Conservation (phyloP, 2,329 filamentous ascomycete species). For the Fusarium illudens region DNA sequence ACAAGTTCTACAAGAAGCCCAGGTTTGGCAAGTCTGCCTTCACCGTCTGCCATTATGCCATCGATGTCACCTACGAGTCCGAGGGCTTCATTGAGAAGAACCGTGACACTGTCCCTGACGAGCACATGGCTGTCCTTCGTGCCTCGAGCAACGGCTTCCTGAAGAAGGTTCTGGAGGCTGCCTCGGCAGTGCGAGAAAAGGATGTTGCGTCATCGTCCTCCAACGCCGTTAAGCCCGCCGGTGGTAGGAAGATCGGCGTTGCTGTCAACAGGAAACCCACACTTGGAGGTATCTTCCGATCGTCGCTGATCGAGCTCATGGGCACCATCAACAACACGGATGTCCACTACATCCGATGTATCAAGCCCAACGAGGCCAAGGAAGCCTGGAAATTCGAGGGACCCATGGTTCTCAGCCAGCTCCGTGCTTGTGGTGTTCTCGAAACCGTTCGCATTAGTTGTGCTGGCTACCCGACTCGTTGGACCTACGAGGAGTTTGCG, state of each 20-base stretch:
- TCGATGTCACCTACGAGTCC: conserved; percentile 98
- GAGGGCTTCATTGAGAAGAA: conserved; percentile 99
- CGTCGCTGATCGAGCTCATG: conserved; percentile 97
- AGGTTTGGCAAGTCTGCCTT: conserved; percentile 97
- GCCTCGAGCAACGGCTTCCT: conserved; percentile 88
- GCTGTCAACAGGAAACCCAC: conserved; percentile 97
- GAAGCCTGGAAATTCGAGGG: conserved; percentile 98
- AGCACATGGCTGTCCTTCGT: conserved; percentile 93
- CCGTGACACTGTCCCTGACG: conserved; percentile 96
- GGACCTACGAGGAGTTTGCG: conserved; percentile 99
- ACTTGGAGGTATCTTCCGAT: conserved; percentile 97
- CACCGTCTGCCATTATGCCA: conserved; percentile 97
- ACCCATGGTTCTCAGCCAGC: conserved; percentile 96
- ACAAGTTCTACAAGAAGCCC: conserved; percentile 98
- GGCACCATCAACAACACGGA: conserved; percentile 97
- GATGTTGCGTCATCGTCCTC: conserved; percentile 72
- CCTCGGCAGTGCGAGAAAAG: conserved; percentile 88
- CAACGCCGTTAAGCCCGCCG: conserved; percentile 79
- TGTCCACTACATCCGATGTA: conserved; percentile 98
- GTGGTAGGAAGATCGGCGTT: conserved; percentile 86
- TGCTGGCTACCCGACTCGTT: conserved; percentile 95
- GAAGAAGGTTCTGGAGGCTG: conserved; percentile 82
- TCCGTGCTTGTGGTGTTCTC: conserved; percentile 97
- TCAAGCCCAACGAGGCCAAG: conserved; percentile 98
- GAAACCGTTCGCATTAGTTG: conserved; percentile 98